These are phyloP conservation scores for Exophiala oligosperma DNA, from an alignment of 2,329 filamentous ascomycete species.

Conservation along the genomic window DNA sequence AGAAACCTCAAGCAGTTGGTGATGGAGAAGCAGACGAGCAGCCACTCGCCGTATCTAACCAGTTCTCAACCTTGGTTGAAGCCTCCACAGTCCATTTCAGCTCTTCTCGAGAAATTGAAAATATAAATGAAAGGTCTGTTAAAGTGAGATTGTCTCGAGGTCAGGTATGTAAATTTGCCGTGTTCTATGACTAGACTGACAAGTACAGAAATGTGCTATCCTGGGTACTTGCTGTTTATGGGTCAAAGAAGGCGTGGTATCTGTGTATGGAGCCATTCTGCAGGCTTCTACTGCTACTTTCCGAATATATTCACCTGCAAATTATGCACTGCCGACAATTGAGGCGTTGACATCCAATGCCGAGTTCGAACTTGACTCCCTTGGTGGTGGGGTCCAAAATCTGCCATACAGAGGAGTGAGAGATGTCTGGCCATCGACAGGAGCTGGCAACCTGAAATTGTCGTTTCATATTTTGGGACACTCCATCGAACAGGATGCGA, in stretches of 20 bases:
- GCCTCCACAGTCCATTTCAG: constrained; percentile 23
- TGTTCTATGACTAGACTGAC: constrained; percentile 1
- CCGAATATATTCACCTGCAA: constrained; percentile 57
- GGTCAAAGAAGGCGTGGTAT: constrained; percentile 56
- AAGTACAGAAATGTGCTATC: constrained; percentile 40
- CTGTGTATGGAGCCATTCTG: constrained; percentile 60
- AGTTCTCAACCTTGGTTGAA: constrained; percentile 23
- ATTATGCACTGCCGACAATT: constrained; percentile 57
- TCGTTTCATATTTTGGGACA: constrained; percentile 23
- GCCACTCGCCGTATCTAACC: constrained; percentile 11
- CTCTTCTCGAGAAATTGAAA: constrained; percentile 22
- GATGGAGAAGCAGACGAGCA: background rate
- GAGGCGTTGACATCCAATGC: constrained; percentile 29
- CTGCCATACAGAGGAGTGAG: constrained; percentile 14
- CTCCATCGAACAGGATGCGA: constrained; percentile 19
- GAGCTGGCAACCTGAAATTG: background rate
- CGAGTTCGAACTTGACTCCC: constrained; percentile 22
- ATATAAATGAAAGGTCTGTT: constrained; percentile 13
- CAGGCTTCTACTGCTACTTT: constrained; percentile 45
- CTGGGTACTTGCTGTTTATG: constrained; percentile 59
- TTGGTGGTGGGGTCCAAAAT: constrained; percentile 10
- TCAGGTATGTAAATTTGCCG: constrained; percentile 15
- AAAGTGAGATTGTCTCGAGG: constrained; percentile 25
- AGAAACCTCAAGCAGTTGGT: background rate
- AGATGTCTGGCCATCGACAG: constrained; percentile 13